Conservation (phyloP, 352 stramenopile genomes). For the Globisporangium lucens region DNA sequence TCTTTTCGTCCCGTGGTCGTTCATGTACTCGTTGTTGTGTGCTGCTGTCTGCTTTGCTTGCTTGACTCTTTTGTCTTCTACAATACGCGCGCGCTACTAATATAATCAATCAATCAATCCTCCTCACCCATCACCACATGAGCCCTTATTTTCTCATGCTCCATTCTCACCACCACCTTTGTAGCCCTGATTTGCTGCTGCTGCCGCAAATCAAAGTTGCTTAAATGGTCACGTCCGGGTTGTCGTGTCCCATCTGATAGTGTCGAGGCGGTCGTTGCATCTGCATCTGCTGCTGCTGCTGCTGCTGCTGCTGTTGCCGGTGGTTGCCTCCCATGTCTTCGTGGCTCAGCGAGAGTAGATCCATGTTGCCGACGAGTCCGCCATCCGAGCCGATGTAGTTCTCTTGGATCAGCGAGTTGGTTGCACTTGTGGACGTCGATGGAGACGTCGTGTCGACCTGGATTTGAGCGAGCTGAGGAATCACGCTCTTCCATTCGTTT, state of each 20-base stretch:
- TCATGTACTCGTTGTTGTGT: neutral
- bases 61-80: conserved; percentile 8
- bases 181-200: neutral
- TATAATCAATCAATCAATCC: conserved; percentile 14
- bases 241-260: conserved; percentile 11
- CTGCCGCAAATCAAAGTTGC: neutral
- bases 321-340: conserved; percentile 17
- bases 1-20: neutral
- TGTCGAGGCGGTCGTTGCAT: conserved; percentile 7
- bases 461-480: conserved; percentile 72
- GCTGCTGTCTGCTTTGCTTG: conserved; percentile 4
- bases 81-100: conserved; percentile 15
- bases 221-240: conserved; percentile 42
- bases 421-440: conserved; percentile 35
- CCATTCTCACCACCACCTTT: neutral
- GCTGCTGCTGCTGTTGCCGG: neutral
- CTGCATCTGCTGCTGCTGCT: neutral
- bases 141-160: neutral
- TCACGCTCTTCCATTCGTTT: conserved; percentile 74
- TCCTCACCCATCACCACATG: neutral
- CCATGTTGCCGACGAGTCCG: conserved; percentile 39
- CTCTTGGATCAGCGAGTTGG: conserved; percentile 60
- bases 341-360: conserved; percentile 50
- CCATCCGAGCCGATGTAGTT: conserved; percentile 71
- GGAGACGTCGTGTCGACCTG: conserved; percentile 56